Evolutionary conservation across 164 flowering plant species (phyloP), one percentile per base, ranked within the genome.

Genomic region (Cinnamomum micranthum): DNA sequence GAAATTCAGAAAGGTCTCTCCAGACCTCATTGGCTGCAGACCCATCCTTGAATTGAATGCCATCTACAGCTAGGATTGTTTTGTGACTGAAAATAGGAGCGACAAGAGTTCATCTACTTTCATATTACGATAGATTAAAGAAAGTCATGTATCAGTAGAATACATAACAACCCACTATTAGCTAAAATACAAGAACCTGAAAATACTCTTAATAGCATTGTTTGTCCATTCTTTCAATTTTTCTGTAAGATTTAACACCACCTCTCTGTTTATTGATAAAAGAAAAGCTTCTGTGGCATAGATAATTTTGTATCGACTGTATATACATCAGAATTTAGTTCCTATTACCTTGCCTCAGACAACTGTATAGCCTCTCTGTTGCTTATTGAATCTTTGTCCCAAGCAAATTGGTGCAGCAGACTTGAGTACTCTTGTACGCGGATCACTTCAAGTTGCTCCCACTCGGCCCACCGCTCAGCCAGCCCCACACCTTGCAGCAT

Each of bases 341-440:
- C 24, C 59, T 65, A 27, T 58, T 87, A 93, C 85, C 98, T 89
- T 50, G 94, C 88, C 71, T 68, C 83, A 5, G 98, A 94, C 79
- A 94, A 77, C 68, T 91, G 88, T 73, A 92, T 88, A 58, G 97
- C 92, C 82, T 88, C 92, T 80, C 85, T 95, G 71, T 87, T 87
- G 20, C 84, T 75, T 19, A 84, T 86, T 10, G 94, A 88, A 23
- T 91, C 95, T 19, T 91, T 95, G 65, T 80, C 85, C 97, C 97
- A 94, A 35, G 80, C 74, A 75, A 89, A 88, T 24, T 81, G 87
- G 75, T 82, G 89, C 24, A 89, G 69, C 76, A 81, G 55, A 68
- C 78, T 82, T 4, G 87, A 85, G 68, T 80, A 78, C 59, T 87
- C 89, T 77, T 82, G 86, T 70, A 79, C 71, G 62, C 90, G 81